Evolutionary conservation across 257 asterid species (phyloP).

Genomic region (Nicotiana tomentosiformis): DNA sequence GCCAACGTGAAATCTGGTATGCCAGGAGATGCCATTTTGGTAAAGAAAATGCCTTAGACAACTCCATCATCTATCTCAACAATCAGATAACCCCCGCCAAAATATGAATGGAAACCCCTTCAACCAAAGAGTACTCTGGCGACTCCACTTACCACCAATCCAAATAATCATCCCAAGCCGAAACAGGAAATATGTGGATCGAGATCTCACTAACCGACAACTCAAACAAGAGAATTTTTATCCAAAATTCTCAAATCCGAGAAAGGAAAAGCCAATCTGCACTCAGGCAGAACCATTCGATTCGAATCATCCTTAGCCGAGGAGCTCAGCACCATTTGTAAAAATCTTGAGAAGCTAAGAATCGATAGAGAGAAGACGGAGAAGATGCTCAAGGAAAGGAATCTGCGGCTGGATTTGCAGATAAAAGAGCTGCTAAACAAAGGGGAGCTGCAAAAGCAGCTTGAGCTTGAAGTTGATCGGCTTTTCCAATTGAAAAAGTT

Average conservation of each 20-base stretch:
- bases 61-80: not conserved
- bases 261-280: not conserved
- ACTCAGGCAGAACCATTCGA: slow-evolving; percentile 20
- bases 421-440: slow-evolving; percentile 43
- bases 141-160: not conserved
- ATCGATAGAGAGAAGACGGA: slow-evolving; percentile 50
- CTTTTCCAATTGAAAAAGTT: slow-evolving; percentile 71
- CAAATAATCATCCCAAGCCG: not conserved
- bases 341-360: slow-evolving; percentile 54
- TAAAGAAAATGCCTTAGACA: not conserved
- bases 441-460: slow-evolving; percentile 69
- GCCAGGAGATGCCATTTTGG: not conserved
- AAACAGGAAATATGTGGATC: not conserved
- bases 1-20: not conserved
- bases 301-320: slow-evolving; percentile 47
- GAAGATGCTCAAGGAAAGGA: slow-evolving; percentile 42
- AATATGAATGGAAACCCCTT: not conserved
- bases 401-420: slow-evolving; percentile 42
- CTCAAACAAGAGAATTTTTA: slow-evolving; percentile 4
- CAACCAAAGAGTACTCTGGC: not conserved
- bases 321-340: slow-evolving; percentile 61
- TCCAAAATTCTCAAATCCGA: not conserved
- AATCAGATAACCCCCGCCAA: not conserved
- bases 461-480: slow-evolving; percentile 84
- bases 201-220: not conserved